A percentile compares a stretch with the other conserved stretches of the same genome.
These are phyloP conservation scores for Polytolypa hystricis DNA, from an alignment of 2,329 filamentous ascomycete species.

Conservation along the genomic window DNA sequence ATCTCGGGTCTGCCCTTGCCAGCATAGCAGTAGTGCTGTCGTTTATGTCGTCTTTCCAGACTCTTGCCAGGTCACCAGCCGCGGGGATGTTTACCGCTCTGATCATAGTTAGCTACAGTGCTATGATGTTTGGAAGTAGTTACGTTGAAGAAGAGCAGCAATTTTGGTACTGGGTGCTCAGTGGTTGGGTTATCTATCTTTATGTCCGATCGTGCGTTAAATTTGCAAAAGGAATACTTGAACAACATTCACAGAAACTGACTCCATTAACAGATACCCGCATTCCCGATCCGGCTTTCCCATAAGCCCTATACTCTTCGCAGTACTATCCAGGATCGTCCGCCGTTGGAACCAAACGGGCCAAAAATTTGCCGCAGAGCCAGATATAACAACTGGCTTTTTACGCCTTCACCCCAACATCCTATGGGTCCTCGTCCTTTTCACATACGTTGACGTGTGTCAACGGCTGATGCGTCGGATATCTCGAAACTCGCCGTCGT, in stretches of 20 bases:
- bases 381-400: slow-evolving; percentile 69
- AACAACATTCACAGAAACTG: too few relatives aligned
- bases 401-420: slow-evolving; percentile 51
- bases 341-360: slow-evolving; percentile 93
- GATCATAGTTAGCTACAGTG: slow-evolving; percentile 53
- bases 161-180: slow-evolving; percentile 88
- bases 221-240: too few relatives aligned
- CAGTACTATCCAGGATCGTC: slow-evolving; percentile 54
- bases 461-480: slow-evolving; percentile 25
- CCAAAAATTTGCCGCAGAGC: slow-evolving; percentile 85
- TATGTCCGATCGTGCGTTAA: slow-evolving; percentile 26
- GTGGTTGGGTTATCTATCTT: slow-evolving; percentile 38
- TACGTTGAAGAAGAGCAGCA: slow-evolving; percentile 98
- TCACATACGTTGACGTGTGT: slow-evolving; percentile 55
- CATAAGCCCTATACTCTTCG: slow-evolving; percentile 36
- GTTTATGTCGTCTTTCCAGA: slow-evolving; percentile 19
- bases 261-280: too few relatives aligned
- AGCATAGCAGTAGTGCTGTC: slow-evolving; percentile 33
- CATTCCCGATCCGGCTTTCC: too few relatives aligned
- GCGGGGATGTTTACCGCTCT: slow-evolving; percentile 33
- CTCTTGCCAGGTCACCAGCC: slow-evolving; percentile 18
- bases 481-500: slow-evolving; percentile 23
- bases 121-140: slow-evolving; percentile 96
- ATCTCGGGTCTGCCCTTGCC: slow-evolving; percentile 26
- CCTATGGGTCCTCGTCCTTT: slow-evolving; percentile 63